Evolutionary conservation across 192 early-diverging fungal genomes (phyloP).

Genomic region (Coemansia javaensis): DNA sequence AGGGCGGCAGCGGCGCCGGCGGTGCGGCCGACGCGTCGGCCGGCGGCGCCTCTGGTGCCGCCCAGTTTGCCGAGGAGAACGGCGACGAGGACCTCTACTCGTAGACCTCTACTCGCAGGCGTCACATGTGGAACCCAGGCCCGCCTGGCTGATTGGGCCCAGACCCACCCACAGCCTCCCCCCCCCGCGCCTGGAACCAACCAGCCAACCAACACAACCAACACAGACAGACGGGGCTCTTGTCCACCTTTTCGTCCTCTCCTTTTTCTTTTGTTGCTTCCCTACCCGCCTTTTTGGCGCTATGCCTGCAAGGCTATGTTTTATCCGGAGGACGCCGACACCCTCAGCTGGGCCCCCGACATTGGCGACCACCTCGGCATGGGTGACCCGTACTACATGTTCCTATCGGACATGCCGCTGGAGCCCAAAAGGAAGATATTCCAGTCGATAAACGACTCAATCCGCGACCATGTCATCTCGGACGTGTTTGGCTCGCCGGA

Average conservation of each 20-base stretch:
- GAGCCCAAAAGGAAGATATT: conserved; percentile 30
- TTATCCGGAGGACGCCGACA: conserved; percentile 27
- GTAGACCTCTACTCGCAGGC: too few species aligned
- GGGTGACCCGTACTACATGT: conserved; percentile 15
- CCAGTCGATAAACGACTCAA: conserved; percentile 15
- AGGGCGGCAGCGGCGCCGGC: conserved; percentile 13
- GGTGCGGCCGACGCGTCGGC: conserved; percentile 5
- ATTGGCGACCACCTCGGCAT: background rate
- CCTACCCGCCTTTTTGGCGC: background rate
- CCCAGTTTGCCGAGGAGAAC: conserved; percentile 46
- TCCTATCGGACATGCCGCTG: conserved; percentile 26
- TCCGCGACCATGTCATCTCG: conserved; percentile 8
- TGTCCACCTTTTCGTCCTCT: too few species aligned
- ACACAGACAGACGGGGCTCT: too few species aligned
- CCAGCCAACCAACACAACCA: too few species aligned
- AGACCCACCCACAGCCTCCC: too few species aligned
- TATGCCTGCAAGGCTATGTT: conserved; percentile 13
- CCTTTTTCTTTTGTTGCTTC: background rate
- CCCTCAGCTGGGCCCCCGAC: conserved; percentile 28
- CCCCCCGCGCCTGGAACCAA: too few species aligned
- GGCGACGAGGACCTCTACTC: conserved; percentile 49
- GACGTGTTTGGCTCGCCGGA: conserved; percentile 17
- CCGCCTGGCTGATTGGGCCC: too few species aligned
- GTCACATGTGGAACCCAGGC: too few species aligned
- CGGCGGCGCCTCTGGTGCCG: conserved; percentile 1